Evolutionary conservation across 2,329 filamentous ascomycete genomes (phyloP).

Genomic region (Aspergillus fischeri): DNA sequence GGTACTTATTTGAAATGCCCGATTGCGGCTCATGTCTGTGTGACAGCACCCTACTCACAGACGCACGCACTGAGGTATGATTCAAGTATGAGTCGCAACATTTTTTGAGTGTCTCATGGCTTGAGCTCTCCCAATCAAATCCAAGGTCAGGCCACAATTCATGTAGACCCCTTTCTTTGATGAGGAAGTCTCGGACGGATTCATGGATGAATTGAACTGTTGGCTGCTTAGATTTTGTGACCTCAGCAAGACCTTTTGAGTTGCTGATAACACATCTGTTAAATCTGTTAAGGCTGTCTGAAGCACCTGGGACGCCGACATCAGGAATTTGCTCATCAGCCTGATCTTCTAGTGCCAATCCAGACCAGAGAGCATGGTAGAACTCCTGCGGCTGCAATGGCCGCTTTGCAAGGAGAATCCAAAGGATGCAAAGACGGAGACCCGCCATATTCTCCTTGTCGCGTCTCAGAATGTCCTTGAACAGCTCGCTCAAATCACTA

Average conservation of each 20-base stretch:
- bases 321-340: constrained; percentile 3
- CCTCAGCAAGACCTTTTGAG: constrained; percentile 32
- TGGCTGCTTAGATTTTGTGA: constrained; percentile 16
- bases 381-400: not conserved
- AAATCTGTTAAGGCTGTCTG: constrained; percentile 4
- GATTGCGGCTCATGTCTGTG: not conserved
- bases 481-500: constrained; percentile 44
- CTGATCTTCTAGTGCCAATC: constrained; percentile 2
- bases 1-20: constrained; percentile 1
- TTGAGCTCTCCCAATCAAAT: constrained; percentile 22
- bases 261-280: constrained; percentile 14
- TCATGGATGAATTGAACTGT: constrained; percentile 36
- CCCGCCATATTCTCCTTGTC: constrained; percentile 42
- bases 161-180: constrained; percentile 25
- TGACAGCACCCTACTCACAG: not conserved
- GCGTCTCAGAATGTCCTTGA: constrained; percentile 48
- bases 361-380: constrained; percentile 16
- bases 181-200: constrained; percentile 31
- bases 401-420: constrained; percentile 47
- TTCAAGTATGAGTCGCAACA: constrained; percentile 14
- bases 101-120: constrained; percentile 45
- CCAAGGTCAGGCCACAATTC: constrained; percentile 30
- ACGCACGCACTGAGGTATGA: not conserved
- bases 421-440: constrained; percentile 48
- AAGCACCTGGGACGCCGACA: constrained; percentile 1